These are phyloP conservation scores for Chalciporus piperatus DNA, from an alignment of 768 basidiomycete genomes.

Conservation along the genomic window DNA sequence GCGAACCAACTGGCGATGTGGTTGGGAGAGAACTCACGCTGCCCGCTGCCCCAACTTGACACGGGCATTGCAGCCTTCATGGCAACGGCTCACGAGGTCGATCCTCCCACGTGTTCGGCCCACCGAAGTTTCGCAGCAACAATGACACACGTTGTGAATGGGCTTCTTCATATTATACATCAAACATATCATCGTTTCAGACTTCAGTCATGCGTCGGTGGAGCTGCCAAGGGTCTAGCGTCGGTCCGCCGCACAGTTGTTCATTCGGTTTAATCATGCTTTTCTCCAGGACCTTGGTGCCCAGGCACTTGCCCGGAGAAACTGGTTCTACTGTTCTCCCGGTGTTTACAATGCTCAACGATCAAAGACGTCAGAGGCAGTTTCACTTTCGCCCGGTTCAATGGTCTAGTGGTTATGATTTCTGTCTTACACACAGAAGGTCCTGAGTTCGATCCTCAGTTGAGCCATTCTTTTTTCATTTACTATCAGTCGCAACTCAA, in stretches of 20 bases:
- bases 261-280: background rate
- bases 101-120: conserved; percentile 16
- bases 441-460: conserved; percentile 40
- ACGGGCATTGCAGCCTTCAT: background rate
- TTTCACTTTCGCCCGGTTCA: conserved; percentile 32
- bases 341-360: no score
- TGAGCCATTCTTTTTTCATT: conserved; percentile 39
- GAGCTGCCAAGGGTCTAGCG: no score
- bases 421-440: conserved; percentile 48
- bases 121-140: background rate
- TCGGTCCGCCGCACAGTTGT: no score
- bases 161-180: no score
- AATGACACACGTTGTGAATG: background rate
- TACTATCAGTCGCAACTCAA: background rate
- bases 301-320: no score
- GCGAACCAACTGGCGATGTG: background rate
- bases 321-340: no score
- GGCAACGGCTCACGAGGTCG: conserved; percentile 6
- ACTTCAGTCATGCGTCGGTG: background rate
- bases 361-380: accelerated
- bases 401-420: conserved; percentile 61
- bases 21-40: background rate
- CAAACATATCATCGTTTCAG: background rate
- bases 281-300: no score
- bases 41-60: background rate